These are phyloP conservation scores for Paramecium bursaria DNA, from an alignment of 73 alveolate species.

Conservation along the genomic window DNA sequence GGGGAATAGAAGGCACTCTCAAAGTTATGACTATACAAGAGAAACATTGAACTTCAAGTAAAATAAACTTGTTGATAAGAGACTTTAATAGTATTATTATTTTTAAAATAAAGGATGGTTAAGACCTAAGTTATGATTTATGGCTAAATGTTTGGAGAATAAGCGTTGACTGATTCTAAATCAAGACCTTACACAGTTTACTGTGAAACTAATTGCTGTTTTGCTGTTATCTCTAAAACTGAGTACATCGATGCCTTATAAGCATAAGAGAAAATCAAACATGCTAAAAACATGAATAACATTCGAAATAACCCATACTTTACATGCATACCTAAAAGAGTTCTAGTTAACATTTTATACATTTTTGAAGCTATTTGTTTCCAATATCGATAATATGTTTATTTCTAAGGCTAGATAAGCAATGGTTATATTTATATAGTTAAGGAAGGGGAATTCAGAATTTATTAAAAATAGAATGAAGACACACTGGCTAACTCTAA, in stretches of 20 bases:
- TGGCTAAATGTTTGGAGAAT: conserved; percentile 40
- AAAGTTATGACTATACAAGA: conserved; percentile 35
- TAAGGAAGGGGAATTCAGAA: conserved; percentile 24
- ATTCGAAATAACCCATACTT: neutral
- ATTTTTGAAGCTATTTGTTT: neutral
- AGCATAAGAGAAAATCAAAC: conserved; percentile 23
- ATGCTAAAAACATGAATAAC: neutral
- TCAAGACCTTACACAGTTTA: neutral
- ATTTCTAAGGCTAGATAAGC: neutral
- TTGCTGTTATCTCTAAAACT: conserved; percentile 19
- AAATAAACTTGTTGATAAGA: neutral
- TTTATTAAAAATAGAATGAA: conserved; percentile 7
- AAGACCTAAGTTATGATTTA: neutral
- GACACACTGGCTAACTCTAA: neutral
- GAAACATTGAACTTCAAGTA: neutral
- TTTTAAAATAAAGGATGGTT: neutral
- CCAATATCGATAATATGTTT: conserved; percentile 6
- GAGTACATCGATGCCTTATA: neutral
- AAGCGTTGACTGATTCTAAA: conserved; percentile 1
- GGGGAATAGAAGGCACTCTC: conserved; percentile 34
- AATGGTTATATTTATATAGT: conserved; percentile 27
- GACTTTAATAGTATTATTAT: neutral
- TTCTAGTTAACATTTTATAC: neutral
- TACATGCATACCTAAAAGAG: conserved; percentile 16
- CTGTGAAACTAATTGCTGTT: neutral